Percentiles rank a stretch among this genome's conserved stretches.
These are phyloP conservation scores for Hemerocallis citrina DNA, from an alignment of 106 monocot species.

Conservation along the genomic window DNA sequence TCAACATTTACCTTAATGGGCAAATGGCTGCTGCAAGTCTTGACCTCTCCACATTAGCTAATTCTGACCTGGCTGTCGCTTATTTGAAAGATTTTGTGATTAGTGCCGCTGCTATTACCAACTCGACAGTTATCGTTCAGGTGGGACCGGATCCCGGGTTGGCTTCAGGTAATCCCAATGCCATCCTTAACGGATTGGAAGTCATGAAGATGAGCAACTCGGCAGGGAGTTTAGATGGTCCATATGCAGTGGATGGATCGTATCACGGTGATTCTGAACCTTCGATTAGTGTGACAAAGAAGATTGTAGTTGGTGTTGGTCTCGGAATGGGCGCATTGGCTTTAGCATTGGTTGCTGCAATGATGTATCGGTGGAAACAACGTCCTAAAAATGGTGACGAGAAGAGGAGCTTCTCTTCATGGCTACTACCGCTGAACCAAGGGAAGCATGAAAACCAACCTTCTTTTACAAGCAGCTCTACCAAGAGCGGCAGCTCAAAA, in stretches of 20 bases:
- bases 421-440: slow-evolving; percentile 21
- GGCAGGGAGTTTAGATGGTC: slow-evolving; percentile 26
- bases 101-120: slow-evolving; percentile 8
- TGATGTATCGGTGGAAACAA: slow-evolving; percentile 17
- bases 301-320: slow-evolving; percentile 8
- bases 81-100: slow-evolving; percentile 32
- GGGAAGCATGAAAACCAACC: slow-evolving; percentile 8
- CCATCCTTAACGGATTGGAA: slow-evolving; percentile 37
- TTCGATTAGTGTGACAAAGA: neutral
- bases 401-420: slow-evolving; percentile 31
- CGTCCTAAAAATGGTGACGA: slow-evolving; percentile 8
- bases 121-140: slow-evolving; percentile 15
- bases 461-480: slow-evolving; percentile 11
- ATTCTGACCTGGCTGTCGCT: slow-evolving; percentile 14
- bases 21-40: slow-evolving; percentile 18
- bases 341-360: slow-evolving; percentile 7
- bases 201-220: slow-evolving; percentile 37
- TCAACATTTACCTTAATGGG: slow-evolving; percentile 64
- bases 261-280: slow-evolving; percentile 12
- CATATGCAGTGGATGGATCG: slow-evolving; percentile 17
- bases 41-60: slow-evolving; percentile 22
- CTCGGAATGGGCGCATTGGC: slow-evolving; percentile 9
- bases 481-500: slow-evolving; percentile 16
- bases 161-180: slow-evolving; percentile 16
- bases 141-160: slow-evolving; percentile 9